These are phyloP conservation scores for Pestalotiopsis fici DNA, from an alignment of 2,329 filamentous ascomycete genomes.

Conservation along the genomic window DNA sequence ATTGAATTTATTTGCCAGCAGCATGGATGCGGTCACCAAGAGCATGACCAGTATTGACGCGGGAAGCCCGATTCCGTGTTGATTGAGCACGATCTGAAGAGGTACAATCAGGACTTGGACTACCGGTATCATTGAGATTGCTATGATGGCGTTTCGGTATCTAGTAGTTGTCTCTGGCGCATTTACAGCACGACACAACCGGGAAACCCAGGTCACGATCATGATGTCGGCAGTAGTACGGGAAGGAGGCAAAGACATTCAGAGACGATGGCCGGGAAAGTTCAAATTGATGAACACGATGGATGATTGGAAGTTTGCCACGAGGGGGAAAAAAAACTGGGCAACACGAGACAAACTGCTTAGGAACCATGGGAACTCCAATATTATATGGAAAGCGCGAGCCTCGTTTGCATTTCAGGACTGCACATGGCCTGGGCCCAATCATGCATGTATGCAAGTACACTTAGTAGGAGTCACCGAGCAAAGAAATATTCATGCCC, in stretches of 20 bases:
- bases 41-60: slow-evolving; percentile 32
- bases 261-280: slow-evolving; percentile 4
- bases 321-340: slow-evolving; percentile 21
- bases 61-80: slow-evolving; percentile 26
- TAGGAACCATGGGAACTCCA: slow-evolving; percentile 8
- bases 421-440: neutral
- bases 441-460: neutral
- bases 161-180: slow-evolving; percentile 20
- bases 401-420: slow-evolving; percentile 17
- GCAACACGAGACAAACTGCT: slow-evolving; percentile 15
- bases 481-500: neutral
- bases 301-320: slow-evolving; percentile 16
- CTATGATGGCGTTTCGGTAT: slow-evolving; percentile 26
- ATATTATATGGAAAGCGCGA: slow-evolving; percentile 12
- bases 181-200: slow-evolving; percentile 23
- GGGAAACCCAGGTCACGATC: slow-evolving; percentile 19
- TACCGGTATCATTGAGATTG: slow-evolving; percentile 21
- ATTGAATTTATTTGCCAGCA: slow-evolving; percentile 21
- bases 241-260: slow-evolving; percentile 22
- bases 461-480: neutral
- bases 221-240: slow-evolving; percentile 17
- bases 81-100: slow-evolving; percentile 23
- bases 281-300: neutral
- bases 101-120: slow-evolving; percentile 27
- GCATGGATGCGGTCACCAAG: slow-evolving; percentile 20